Base-by-base conservation (phyloP, 129 eudicot species). In the Helianthus tuberosus region DNA sequence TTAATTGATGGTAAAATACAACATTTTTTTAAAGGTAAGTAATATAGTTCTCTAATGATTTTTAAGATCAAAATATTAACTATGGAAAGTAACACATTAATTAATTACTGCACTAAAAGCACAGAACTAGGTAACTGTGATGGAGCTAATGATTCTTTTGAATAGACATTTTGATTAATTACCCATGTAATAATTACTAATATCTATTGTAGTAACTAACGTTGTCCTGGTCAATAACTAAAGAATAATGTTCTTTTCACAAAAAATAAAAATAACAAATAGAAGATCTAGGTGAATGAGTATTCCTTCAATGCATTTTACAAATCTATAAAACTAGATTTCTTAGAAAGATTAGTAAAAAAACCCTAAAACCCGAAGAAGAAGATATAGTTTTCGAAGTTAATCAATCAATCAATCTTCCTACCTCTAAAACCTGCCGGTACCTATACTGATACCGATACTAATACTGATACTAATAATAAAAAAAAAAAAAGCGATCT, bases 161-260 rank as follows among this genome's bases (percentile, higher is more conserved):
- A 41, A 52, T 77, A 48, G 72, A 64, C 60, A 71, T 11, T 23
- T 62, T 52, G 65, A 78, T 62, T 51, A 23, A 9, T 43, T 32
- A 32, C 53, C 4, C 23, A 77, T 50, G 6, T 6, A 70, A 50
- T 70, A 77, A 51, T 62, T n/a, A 77, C 39, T n/a, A 62, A 25
- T 41, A 59, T 70, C 49, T 49, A 77, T 50, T 62, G 47, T 64
- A 64, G 48, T 62, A 58, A 48, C 35, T 55, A 17, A 76, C 48
- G 15, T 71, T 71, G 66, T 13, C 66, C 69, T 71, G 77, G 82
- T 78, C 72, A 78, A 64, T 78, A 78, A 63, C 82, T 78, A 71
- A 63, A 51, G 79, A 58, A 68, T 36, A 79, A 29, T 72, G 5
- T 54, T 48, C 5, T 11, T 48, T 23, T 5, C 4, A 5, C 8